These are phyloP conservation scores for Calonectria henricotiae DNA, from an alignment of 2,329 filamentous ascomycete species.

Conservation along the genomic window DNA sequence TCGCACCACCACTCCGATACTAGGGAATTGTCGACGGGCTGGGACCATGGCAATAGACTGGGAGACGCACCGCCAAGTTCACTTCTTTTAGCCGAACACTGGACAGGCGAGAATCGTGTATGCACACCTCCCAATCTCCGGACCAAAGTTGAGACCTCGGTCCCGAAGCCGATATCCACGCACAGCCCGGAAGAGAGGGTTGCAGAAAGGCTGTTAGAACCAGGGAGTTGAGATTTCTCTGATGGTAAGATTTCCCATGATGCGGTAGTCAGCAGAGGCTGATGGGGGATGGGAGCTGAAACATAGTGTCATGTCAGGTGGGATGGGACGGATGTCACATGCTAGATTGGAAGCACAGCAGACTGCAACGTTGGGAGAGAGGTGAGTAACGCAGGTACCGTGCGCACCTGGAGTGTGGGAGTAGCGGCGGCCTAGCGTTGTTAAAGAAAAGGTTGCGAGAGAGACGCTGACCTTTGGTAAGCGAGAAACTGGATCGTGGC, in stretches of 20 bases:
- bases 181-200: background rate
- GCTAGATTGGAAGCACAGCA: conserved; percentile 32
- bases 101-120: background rate
- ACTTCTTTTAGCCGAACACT: background rate
- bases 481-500: conserved; percentile 21
- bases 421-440: conserved; percentile 21
- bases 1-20: background rate
- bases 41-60: background rate
- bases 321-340: conserved; percentile 38
- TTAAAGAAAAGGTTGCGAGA: conserved; percentile 24
- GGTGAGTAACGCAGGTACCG: conserved; percentile 20
- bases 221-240: conserved; percentile 39
- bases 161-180: background rate
- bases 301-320: conserved; percentile 31
- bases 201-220: conserved; percentile 32
- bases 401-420: conserved; percentile 5
- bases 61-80: background rate
- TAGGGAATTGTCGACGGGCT: background rate
- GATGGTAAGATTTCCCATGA: conserved; percentile 27
- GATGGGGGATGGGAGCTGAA: conserved; percentile 34
- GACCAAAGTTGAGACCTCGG: background rate
- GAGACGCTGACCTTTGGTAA: conserved; percentile 27
- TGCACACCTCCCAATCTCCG: background rate
- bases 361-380: conserved; percentile 31
- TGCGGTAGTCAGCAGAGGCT: conserved; percentile 32